Evolutionary conservation across 179 eudicot species (phyloP), one percentile per base, ranked within the genome.

Genomic region (Kewa caespitosa): DNA sequence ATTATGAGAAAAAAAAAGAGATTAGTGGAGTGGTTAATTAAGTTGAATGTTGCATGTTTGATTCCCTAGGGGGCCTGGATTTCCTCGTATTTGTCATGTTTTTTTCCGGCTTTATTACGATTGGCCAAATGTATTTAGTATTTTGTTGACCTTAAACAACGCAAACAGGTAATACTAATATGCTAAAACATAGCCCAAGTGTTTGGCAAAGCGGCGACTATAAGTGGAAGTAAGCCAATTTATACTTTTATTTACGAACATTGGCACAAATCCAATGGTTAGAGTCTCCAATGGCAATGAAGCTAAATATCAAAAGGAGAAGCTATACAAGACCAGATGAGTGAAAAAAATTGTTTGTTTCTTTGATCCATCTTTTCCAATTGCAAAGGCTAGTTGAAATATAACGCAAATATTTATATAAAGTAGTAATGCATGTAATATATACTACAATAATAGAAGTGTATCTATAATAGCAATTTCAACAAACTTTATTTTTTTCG

Each of bases 21-120:
- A 84, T 69, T 85, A 82, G 90, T 88, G 91, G 90, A 86, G 90
- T 80, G 65, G 92, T 85, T 84, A 79, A 57, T 25, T 72, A 36
- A 43, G 87, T 84, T 84, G 71, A 82, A 69, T 81, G 86, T 71
- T 81, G 83, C 76, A 78, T 82, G 60, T 79, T 81, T 78, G 80
- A 60, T 74, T 78, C 77, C 87, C 84, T 68, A 27, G 70, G 52
- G 72, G 82, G 43, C 90, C 92, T 72, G 85, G 69, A 60, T 79
- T 84, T 86, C 81, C 89, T 91, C 87, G 57, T 80, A 52, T 68
- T 32, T 88, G 90, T 87, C 74, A 71, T 82, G 74, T 50, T 82
- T 80, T 79, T 70, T 69, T 70, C 75, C 69, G 73, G 59, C 77
- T 79, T 31, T 71, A 18, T 50, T 72, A 31, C 63, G 66, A 74